Conservation (phyloP, 2,329 filamentous ascomycete species). For the Aureobasidium sp. region DNA sequence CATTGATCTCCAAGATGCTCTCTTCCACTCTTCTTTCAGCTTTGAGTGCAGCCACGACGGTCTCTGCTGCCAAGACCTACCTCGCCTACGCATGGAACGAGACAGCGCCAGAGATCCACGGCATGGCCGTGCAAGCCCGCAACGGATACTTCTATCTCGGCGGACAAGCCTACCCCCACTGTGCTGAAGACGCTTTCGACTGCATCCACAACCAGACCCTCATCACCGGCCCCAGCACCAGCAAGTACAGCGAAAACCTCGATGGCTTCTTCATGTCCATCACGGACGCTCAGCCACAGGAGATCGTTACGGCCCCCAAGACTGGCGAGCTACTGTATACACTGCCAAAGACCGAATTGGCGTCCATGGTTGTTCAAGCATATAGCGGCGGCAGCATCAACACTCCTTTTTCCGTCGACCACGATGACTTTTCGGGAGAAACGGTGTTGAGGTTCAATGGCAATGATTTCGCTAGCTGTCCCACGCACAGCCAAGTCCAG, state of each 20-base stretch:
- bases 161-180: background rate
- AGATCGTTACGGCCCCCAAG: background rate
- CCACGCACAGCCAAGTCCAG: background rate
- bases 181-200: background rate
- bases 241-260: no score
- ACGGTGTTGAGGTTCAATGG: constrained; percentile 2
- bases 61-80: background rate
- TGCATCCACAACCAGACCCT: background rate
- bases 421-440: background rate
- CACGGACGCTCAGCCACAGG: background rate
- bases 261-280: background rate
- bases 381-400: background rate
- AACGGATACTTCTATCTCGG: background rate
- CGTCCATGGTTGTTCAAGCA: background rate
- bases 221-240: background rate
- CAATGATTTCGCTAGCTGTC: background rate
- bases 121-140: background rate
- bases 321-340: background rate
- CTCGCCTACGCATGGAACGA: constrained; percentile 2
- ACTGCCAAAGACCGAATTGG: background rate
- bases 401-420: background rate
- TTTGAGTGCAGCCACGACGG: no score
- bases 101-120: background rate
- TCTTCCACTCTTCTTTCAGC: no score
- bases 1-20: no score